Conservation (phyloP, 148 eudicot species). For the Silene uniflora region DNA sequence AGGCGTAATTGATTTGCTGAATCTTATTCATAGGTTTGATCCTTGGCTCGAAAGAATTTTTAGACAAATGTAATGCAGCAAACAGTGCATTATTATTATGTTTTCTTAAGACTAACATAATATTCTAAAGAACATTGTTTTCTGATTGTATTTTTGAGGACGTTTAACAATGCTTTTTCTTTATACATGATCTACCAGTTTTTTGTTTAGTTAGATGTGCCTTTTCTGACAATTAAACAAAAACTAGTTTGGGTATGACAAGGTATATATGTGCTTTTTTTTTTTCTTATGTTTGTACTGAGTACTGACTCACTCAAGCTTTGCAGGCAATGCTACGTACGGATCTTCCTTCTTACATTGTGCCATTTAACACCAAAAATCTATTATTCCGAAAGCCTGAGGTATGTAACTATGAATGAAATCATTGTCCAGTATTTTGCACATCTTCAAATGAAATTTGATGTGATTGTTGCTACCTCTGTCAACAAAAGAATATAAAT, state of each 20-base stretch:
- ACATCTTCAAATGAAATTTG: background rate
- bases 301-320: constrained; percentile 2
- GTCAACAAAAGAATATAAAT: background rate
- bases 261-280: background rate
- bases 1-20: background rate
- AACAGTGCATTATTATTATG: background rate
- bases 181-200: background rate
- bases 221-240: too few species aligned
- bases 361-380: constrained; percentile 69
- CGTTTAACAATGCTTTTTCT: background rate
- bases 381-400: constrained; percentile 64
- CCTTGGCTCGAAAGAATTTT: background rate
- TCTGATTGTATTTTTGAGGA: background rate
- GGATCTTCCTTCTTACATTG: constrained; percentile 91
- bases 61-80: background rate
- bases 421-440: background rate
- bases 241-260: background rate
- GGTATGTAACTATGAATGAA: constrained; percentile 39
- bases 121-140: background rate
- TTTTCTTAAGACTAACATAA: background rate
- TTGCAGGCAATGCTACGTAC: constrained; percentile 84
- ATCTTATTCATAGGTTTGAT: background rate
- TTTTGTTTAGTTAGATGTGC: background rate
- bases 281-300: too few species aligned
- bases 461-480: background rate